Evolutionary conservation across 1,139 yeast species (phyloP), one percentile per base, ranked within the genome.

Genomic region (Saccharomyces hybrid): DNA sequence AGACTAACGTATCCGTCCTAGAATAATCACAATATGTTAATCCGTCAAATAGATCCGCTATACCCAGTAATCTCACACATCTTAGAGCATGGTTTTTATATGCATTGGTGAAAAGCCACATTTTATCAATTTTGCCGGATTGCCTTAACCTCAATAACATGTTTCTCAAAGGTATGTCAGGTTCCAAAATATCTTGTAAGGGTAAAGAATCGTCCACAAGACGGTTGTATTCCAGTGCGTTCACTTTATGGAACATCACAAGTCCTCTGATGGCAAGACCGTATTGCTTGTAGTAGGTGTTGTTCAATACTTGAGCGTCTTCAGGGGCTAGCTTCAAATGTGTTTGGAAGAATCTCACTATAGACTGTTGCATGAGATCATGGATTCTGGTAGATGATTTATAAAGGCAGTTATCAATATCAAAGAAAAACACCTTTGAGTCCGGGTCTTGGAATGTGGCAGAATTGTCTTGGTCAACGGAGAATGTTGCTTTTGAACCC

Each of bases 51-150:
- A 89, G 69, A 67, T 91, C 97, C 25, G 93, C 96, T 34, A 93
- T 70, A 1, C 96, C 98, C 51, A 93, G 76, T 53, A 91, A 76
- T 46, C 84, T 77, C 23, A 90, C 77, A 16, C 88, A 95, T 54
- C 93, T 76, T 53, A 83, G 66, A 0, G 95, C 98, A 69, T 93
- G 98, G 64, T 81, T 88, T 68, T 85, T 84, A 73, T 91, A 93
- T 1, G 99, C 99, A 67, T 93, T 93, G 14, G 99, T 93, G 64
- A 90, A 85, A 49, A 93, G 77, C 99, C 99, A 93, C 56, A 84
- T 66, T 61, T 82, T 76, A 59, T 77, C 77, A 50, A 82, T 77
- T 56, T 78, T 78, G 2, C 78, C 77, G 16, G 71, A 56, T 9
- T 72, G 60, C 59, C 75, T 81, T 59, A 85, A 63, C 4, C 71